Percentiles rank a stretch among this genome's conserved stretches.
Evolutionary conservation across 208 protist species (phyloP).

Genomic region (Blastocrithidia nonstop): DNA sequence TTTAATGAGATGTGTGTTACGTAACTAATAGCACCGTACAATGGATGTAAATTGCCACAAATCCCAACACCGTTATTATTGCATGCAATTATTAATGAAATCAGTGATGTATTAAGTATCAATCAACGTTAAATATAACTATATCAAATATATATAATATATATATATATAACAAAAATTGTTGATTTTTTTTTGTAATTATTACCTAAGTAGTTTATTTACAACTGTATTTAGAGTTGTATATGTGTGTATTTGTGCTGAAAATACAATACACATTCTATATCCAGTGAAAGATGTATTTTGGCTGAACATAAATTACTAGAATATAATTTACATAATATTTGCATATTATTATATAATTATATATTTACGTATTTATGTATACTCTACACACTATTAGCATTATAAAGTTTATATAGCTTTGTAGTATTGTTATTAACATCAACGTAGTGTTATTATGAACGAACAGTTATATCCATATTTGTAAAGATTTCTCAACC

Average conservation of each 20-base stretch:
- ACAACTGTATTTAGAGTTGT: background rate
- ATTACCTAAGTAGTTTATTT: too few relatives aligned
- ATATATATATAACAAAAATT: background rate
- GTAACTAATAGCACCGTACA: too few relatives aligned
- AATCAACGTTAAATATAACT: conserved; percentile 7
- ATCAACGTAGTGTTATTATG: background rate
- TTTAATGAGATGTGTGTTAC: too few relatives aligned
- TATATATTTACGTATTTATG: background rate
- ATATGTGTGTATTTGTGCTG: too few relatives aligned
- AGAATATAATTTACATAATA: background rate
- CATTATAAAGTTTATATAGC: conserved; percentile 2
- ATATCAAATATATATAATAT: background rate
- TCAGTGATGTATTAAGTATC: conserved; percentile 54
- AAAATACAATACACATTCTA: too few relatives aligned
- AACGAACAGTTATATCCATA: background rate
- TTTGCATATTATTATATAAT: conserved; percentile 1
- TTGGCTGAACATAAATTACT: too few relatives aligned
- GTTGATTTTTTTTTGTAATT: background rate
- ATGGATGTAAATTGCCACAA: conserved; percentile 22
- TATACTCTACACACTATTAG: background rate
- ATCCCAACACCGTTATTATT: conserved; percentile 56
- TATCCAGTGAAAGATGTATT: too few relatives aligned
- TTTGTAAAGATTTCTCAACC: background rate
- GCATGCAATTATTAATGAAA: conserved; percentile 69
- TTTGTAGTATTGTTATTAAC: background rate